Evolutionary conservation across 1,139 yeast genomes (phyloP), one percentile per base, ranked within the genome.

Genomic region (Meyerozyma athensensis): DNA sequence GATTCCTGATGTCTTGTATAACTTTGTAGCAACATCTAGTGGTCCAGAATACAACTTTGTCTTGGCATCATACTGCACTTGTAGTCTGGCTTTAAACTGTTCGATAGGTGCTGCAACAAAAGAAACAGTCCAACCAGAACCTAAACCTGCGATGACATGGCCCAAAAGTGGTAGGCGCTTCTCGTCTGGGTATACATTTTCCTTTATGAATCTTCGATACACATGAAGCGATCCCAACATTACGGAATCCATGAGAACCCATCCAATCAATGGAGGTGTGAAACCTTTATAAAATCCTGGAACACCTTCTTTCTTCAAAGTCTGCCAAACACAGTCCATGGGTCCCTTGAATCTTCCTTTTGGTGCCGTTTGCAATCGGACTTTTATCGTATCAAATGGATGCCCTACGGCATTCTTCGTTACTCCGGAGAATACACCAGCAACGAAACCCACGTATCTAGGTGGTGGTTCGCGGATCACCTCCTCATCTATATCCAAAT

Each of bases 21-120:
- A 67, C 55, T 76, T 74, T 30, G 52, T 40, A 40, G 74, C 74
- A 49, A 90, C 90, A 54, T 86, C 87, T 26, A 87, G 61, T 0
- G 97, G 96, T 0, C 96, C 96, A 2, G 68, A 68, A 53, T 84
- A 87, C 7, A 74, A 50, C 46, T 70, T 80, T n/a, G 85, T 63
- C 35, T 74, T 72, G 13, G 89, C 82, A 56, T 86, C 95, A 56
- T 89, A 89, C 56, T 89, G 96, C 5, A 89, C 89, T 57, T 89
- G 96, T 37, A 89, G 67, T 46, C 95, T 70, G 3, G 95, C 96
- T 59, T 87, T 89, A 49, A 87, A 80, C 50, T 85, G 85, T 58
- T 89, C 97, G 5, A 89, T 83, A 1, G 96, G 96, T 0, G 96
- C 95, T 2, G 97, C 97, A 13, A 89, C 92, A 62, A 89, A 83